Conservation (phyloP, 768 basidiomycete species). For the Termitomyces sp. region DNA sequence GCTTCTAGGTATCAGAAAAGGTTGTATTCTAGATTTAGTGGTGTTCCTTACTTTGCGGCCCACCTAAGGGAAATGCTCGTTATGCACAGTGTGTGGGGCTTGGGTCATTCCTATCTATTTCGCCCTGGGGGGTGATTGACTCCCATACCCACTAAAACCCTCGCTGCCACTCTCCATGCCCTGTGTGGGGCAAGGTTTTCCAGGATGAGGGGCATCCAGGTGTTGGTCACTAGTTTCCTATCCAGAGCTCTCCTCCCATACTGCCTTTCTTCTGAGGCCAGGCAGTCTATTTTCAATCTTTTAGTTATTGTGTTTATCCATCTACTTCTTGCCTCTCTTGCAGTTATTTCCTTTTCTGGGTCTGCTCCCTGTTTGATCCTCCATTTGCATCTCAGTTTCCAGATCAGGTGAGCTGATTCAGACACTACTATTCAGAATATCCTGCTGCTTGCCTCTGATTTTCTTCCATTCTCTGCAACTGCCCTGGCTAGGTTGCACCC, state of each 20-base stretch:
- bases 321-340: background rate
- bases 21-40: too few species aligned
- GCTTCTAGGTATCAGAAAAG: too few species aligned
- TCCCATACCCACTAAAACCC: background rate
- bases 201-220: background rate
- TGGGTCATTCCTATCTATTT: background rate
- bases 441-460: too few species aligned
- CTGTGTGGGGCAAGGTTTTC: background rate
- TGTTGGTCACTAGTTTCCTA: background rate
- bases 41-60: too few species aligned
- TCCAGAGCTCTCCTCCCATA: background rate
- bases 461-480: too few species aligned
- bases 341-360: background rate
- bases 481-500: too few species aligned
- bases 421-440: too few species aligned
- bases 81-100: background rate
- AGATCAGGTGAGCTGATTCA: background rate
- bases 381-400: background rate
- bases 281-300: background rate
- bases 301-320: background rate
- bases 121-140: background rate
- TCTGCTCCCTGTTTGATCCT: background rate
- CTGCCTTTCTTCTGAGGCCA: background rate
- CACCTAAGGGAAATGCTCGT: background rate
- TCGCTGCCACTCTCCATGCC: background rate